A percentile compares a stretch with the other conserved stretches of the same genome.
These are phyloP conservation scores for Lentinula lateritia DNA, from an alignment of 768 basidiomycete species.

Conservation along the genomic window DNA sequence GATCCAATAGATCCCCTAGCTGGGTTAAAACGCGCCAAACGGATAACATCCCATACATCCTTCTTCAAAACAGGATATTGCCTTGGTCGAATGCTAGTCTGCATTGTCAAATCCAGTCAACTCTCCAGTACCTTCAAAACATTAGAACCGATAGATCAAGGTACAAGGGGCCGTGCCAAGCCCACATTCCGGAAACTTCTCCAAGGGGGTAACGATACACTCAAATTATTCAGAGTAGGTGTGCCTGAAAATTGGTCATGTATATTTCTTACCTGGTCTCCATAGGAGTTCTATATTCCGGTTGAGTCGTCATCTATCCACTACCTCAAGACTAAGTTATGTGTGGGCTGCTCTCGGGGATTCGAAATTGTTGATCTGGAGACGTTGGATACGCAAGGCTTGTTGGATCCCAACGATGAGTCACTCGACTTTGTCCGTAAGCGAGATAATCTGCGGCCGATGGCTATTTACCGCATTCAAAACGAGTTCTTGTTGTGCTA, in stretches of 20 bases:
- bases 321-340: constrained; percentile 95
- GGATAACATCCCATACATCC: constrained; percentile 92
- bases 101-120: constrained; percentile 94
- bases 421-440: constrained; percentile 92
- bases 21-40: constrained; percentile 89
- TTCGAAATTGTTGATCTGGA: constrained; percentile 99
- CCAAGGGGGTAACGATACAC: constrained; percentile 91
- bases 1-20: constrained; percentile 87
- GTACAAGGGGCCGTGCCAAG: constrained; percentile 68
- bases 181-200: constrained; percentile 93
- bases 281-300: constrained; percentile 96
- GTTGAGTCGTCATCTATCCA: constrained; percentile 96
- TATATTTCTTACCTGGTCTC: neutral
- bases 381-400: constrained; percentile 91
- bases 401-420: constrained; percentile 89
- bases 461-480: constrained; percentile 95
- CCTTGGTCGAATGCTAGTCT: constrained; percentile 86
- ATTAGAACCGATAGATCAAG: constrained; percentile 93
- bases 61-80: constrained; percentile 98
- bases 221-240: constrained; percentile 82
- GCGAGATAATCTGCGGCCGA: constrained; percentile 81
- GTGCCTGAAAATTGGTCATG: neutral
- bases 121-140: constrained; percentile 97
- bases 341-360: constrained; percentile 94
- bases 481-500: constrained; percentile 97